Evolutionary conservation across 495 filamentous ascomycete genomes (phyloP), one percentile per base, ranked within the genome.

Genomic region (Aspergillus homomorphus): DNA sequence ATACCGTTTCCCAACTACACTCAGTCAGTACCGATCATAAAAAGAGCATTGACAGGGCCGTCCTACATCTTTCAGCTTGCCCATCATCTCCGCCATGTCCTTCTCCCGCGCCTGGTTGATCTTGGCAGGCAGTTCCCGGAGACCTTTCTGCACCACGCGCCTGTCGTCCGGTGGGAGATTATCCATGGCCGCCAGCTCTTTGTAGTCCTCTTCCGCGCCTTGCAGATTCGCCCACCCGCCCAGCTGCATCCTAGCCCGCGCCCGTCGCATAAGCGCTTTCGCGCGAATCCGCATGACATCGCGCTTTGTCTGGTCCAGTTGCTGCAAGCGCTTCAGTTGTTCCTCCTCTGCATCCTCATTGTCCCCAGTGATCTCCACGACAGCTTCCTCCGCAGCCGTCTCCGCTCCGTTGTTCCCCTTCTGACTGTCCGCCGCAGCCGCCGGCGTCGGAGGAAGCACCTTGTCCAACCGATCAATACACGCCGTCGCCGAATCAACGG

Each of bases 51-150:
- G 16, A 12, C 19, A 21, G 51, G 14, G 26, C 0, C 28, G 22
- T 82, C 84, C 77, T 56, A 89, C 85, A 65, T 89, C 85, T 72
- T 96, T 97, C 72, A 98, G 72, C 74, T 97, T 97, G 22, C 86
- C 89, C 89, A 96, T 92, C 89, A 97, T 96, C 72, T 98, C 93
- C 7, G 79, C 84, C 81, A 92, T 91, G 73, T 98, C 94, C 65
- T 80, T 86, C 64, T 94, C 86, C 71, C 87, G 86, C 3, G 92
- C 92, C 33, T 80, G 79, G 45, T 91, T 88, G 43, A 91, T 84
- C 60, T 78, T 80, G 21, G 77, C 73, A 2, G 89, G 87, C 14
- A 97, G 77, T 24, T 73, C 74, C 41, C 75, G 72, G 26, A 96
- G 73, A 42, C 88, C 87, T 45, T 76, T 70, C 57, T 85, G 77